Percentiles rank a stretch among this genome's conserved stretches.
phyloP scores from a whole-genome alignment of 2,329 filamentous ascomycete genomes.

The Penicillium sp. region DNA sequence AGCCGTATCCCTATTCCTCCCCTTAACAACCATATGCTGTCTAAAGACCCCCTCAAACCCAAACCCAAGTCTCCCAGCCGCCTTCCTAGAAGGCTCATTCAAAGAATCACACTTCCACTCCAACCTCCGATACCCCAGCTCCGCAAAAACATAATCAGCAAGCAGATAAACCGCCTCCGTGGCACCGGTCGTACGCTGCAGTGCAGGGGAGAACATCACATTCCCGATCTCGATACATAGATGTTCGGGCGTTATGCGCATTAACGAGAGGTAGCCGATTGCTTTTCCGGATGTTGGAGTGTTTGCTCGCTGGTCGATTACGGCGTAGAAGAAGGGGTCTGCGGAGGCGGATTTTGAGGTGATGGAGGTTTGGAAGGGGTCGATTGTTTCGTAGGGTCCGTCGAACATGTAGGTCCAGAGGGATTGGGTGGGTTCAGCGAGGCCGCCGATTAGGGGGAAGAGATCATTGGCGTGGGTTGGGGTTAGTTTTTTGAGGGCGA shows the following conservation, averaged over 20 bases:
- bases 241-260: conserved; percentile 50
- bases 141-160: conserved; percentile 52
- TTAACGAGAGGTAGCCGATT: conserved; percentile 43
- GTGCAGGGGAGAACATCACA: conserved; percentile 49
- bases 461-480: conserved; percentile 31
- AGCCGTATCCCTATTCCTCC: conserved; percentile 55
- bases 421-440: conserved; percentile 8
- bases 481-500: conserved; percentile 29
- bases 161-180: conserved; percentile 59
- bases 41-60: conserved; percentile 58
- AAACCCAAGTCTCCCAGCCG: conserved; percentile 58
- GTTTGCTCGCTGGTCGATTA: conserved; percentile 37
- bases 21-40: conserved; percentile 59
- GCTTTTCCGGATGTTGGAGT: conserved; percentile 30
- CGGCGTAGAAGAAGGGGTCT: conserved; percentile 46
- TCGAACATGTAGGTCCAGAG: conserved; percentile 46
- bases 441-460: conserved; percentile 28
- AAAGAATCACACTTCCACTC: conserved; percentile 63
- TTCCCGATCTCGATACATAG: conserved; percentile 56
- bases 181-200: conserved; percentile 54
- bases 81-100: conserved; percentile 53
- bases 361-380: conserved; percentile 31
- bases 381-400: conserved; percentile 35
- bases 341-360: conserved; percentile 22
- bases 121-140: conserved; percentile 54